phyloP scores from a whole-genome alignment of 2,329 filamentous ascomycete genomes.

The Botrytis elliptica region DNA sequence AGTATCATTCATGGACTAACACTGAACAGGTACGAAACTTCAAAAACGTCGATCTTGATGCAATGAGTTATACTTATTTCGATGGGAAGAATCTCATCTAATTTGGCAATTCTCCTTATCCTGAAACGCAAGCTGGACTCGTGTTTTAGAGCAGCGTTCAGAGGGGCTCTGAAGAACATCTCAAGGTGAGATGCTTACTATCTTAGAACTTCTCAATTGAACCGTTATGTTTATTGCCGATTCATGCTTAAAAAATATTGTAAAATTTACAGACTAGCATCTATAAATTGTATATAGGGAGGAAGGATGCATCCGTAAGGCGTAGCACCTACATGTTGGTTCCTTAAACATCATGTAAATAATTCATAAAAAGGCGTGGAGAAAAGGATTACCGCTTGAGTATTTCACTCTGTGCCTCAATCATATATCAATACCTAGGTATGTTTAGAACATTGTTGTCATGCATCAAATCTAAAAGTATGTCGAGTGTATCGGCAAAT shows the following conservation, averaged over 20 bases:
- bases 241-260: background rate
- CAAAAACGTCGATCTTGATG: conserved; percentile 29
- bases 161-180: background rate
- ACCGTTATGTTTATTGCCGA: background rate
- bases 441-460: background rate
- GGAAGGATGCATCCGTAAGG: background rate
- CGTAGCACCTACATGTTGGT: background rate
- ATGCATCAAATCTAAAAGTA: background rate
- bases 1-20: background rate
- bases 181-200: background rate
- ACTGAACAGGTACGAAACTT: conserved; percentile 28
- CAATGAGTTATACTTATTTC: conserved; percentile 28
- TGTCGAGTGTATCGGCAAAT: background rate
- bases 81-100: conserved; percentile 27
- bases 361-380: background rate
- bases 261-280: background rate
- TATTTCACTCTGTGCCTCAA: background rate
- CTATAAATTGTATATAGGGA: background rate
- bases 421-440: too few species aligned
- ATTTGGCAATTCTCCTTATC: background rate
- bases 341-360: background rate
- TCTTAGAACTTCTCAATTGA: background rate
- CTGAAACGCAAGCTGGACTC: background rate
- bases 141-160: background rate
- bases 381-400: background rate